These are phyloP conservation scores for Rhizopogon vulgaris DNA, from an alignment of 768 basidiomycete species.

Conservation along the genomic window DNA sequence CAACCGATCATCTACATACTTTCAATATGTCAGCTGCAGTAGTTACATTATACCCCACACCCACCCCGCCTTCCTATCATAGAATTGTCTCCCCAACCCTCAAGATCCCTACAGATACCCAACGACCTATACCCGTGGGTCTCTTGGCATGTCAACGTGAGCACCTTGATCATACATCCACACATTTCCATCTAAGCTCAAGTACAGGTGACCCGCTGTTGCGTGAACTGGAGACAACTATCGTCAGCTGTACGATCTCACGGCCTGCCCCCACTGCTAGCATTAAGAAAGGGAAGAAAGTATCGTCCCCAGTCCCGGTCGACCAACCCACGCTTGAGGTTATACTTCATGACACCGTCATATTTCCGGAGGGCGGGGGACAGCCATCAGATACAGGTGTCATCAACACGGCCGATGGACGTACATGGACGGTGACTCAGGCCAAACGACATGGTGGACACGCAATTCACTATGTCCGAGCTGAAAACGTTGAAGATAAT, in stretches of 20 bases:
- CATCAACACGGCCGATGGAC: constrained; percentile 36
- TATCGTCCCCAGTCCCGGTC: constrained; percentile 37
- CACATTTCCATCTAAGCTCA: constrained; percentile 5
- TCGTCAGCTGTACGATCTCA: constrained; percentile 45
- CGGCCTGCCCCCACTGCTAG: constrained; percentile 32
- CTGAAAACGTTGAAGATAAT: constrained; percentile 32
- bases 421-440: constrained; percentile 53
- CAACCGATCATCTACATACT: neutral
- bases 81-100: constrained; percentile 57
- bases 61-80: constrained; percentile 56
- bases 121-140: constrained; percentile 60
- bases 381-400: constrained; percentile 76
- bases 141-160: constrained; percentile 75
- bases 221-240: constrained; percentile 47
- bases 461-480: constrained; percentile 67
- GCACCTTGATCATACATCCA: constrained; percentile 9
- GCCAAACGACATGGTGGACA: constrained; percentile 65
- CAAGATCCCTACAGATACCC: constrained; percentile 43
- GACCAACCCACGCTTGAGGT: constrained; percentile 53
- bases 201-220: constrained; percentile 64
- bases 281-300: constrained; percentile 53
- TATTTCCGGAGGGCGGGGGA: constrained; percentile 82
- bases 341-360: constrained; percentile 66
- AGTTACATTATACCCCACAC: constrained; percentile 35
- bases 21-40: constrained; percentile 30